A percentile compares a stretch with the other conserved stretches of the same genome.
These are phyloP conservation scores for Warburgia ugandensis DNA, from an alignment of 164 flowering plant species.

Conservation along the genomic window DNA sequence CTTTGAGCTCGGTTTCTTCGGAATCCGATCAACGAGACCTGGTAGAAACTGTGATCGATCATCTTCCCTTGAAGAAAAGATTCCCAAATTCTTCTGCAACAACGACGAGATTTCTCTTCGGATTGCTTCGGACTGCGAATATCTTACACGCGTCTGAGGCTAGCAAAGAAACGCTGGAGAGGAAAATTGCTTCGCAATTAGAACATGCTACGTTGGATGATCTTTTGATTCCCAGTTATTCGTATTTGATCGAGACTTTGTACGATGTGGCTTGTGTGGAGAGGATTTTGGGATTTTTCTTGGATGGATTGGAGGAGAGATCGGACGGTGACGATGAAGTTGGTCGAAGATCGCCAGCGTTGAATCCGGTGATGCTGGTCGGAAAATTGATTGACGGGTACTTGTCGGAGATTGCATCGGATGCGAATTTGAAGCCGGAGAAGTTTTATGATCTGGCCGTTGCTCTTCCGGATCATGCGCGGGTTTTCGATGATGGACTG, in stretches of 20 bases:
- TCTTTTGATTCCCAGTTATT: slow-evolving; percentile 73
- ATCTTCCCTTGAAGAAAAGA: slow-evolving; percentile 45
- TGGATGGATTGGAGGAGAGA: slow-evolving; percentile 26
- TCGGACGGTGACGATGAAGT: slow-evolving; percentile 14
- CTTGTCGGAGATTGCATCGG: slow-evolving; percentile 83
- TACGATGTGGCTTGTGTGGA: slow-evolving; percentile 78
- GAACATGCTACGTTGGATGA: slow-evolving; percentile 78
- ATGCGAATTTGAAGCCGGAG: slow-evolving; percentile 72
- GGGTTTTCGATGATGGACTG: slow-evolving; percentile 81
- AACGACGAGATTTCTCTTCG: slow-evolving; percentile 48
- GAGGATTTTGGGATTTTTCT: slow-evolving; percentile 50
- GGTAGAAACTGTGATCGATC: slow-evolving; percentile 41
- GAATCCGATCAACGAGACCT: slow-evolving; percentile 61
- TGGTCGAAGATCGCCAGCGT: slow-evolving; percentile 39
- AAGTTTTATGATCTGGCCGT: slow-evolving; percentile 59
- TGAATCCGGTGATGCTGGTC: slow-evolving; percentile 48
- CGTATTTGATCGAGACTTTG: slow-evolving; percentile 70
- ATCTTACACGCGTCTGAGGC: slow-evolving; percentile 54
- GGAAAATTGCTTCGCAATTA: slow-evolving; percentile 54
- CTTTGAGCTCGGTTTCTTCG: slow-evolving; percentile 23
- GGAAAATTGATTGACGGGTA: slow-evolving; percentile 90
- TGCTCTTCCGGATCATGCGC: slow-evolving; percentile 63
- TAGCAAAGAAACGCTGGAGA: slow-evolving; percentile 44
- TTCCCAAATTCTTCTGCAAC: slow-evolving; percentile 7
- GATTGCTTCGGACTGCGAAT: slow-evolving; percentile 61